Percentiles rank a stretch among this genome's conserved stretches.
These are phyloP conservation scores for Albophoma yamanashiensis DNA, from an alignment of 2,329 filamentous ascomycete species.

Conservation along the genomic window DNA sequence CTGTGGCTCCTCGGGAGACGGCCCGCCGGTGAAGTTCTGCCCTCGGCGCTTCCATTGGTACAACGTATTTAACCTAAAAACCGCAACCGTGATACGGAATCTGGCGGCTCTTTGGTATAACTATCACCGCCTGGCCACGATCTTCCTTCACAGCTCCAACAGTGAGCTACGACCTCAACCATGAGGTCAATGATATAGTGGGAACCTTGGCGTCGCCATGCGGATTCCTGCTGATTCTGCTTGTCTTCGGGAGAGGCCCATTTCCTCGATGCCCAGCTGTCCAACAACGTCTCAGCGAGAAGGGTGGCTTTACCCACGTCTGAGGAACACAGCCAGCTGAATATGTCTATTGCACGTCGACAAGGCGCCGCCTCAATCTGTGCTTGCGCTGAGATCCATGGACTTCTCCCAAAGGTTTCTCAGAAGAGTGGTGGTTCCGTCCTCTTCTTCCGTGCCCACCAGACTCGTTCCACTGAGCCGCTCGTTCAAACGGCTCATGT, in stretches of 20 bases:
- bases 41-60: background rate
- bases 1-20: background rate
- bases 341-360: background rate
- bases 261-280: background rate
- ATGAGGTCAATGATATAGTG: no score
- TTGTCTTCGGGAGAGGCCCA: background rate
- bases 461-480: conserved; percentile 39
- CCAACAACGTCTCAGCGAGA: background rate
- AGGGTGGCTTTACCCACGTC: background rate
- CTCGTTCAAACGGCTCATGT: conserved; percentile 28
- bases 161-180: background rate
- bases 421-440: conserved; percentile 39
- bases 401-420: conserved; percentile 53
- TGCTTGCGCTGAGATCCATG: conserved; percentile 44
- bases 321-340: background rate
- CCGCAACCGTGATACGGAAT: background rate
- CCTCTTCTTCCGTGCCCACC: conserved; percentile 37
- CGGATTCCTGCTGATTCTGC: background rate
- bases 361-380: conserved; percentile 7
- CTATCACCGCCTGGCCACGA: background rate
- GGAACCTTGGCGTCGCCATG: background rate
- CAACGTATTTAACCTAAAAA: background rate
- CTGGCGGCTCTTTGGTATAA: background rate
- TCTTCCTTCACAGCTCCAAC: background rate
- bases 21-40: background rate